These are phyloP conservation scores for Penicillium expansum DNA, from an alignment of 2,329 filamentous ascomycete species.

Conservation along the genomic window DNA sequence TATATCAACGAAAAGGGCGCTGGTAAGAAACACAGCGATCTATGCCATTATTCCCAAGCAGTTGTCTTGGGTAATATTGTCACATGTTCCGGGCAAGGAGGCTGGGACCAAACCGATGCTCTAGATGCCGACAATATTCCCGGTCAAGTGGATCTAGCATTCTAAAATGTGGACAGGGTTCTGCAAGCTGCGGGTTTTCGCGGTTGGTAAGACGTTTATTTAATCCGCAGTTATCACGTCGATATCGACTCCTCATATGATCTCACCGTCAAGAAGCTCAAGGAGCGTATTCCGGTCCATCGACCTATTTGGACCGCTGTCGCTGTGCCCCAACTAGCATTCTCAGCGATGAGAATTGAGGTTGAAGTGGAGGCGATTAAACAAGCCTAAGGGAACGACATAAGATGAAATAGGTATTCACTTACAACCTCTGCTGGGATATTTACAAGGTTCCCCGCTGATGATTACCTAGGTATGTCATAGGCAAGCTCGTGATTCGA, in stretches of 20 bases:
- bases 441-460: neutral
- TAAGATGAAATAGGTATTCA: too few relatives aligned
- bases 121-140: too few relatives aligned
- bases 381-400: too few relatives aligned
- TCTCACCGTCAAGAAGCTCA: neutral
- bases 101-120: too few relatives aligned
- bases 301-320: neutral
- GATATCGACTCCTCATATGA: neutral
- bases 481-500: too few relatives aligned
- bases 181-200: neutral
- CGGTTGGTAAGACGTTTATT: neutral
- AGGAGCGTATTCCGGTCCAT: neutral
- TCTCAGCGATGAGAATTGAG: neutral
- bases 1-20: too few relatives aligned
- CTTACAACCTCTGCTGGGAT: too few relatives aligned
- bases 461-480: neutral
- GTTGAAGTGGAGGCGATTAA: neutral
- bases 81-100: too few relatives aligned
- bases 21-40: too few relatives aligned
- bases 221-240: neutral
- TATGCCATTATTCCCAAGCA: too few relatives aligned
- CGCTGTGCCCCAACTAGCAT: neutral
- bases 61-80: too few relatives aligned
- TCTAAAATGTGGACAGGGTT: neutral
- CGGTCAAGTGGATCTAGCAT: too few relatives aligned